Base-by-base conservation (phyloP, 371 early-diverging fungal genomes). In the Zychaea mexicana region DNA sequence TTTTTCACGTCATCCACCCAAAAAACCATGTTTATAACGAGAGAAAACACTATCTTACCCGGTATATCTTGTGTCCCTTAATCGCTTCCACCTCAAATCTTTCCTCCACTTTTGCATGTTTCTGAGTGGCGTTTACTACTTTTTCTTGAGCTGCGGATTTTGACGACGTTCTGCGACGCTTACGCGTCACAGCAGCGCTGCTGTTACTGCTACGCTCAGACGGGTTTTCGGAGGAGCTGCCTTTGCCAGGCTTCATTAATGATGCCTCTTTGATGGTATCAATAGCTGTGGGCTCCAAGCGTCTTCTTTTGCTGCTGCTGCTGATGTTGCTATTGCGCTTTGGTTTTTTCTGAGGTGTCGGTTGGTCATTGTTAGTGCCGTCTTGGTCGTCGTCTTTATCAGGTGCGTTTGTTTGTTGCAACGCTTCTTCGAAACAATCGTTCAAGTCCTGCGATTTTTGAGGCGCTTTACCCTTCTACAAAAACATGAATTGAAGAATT, bases 1-100 rank as follows among this genome's bases (percentile, higher is more conserved):
- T n/a, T n/a, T n/a, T n/a, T n/a, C n/a, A n/a, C n/a, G n/a, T n/a
- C n/a, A n/a, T n/a, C n/a, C n/a, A n/a, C n/a, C n/a, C n/a, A n/a
- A n/a, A n/a, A n/a, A n/a, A n/a, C n/a, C n/a, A n/a, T n/a, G n/a
- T n/a, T n/a, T n/a, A n/a, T n/a, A n/a, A n/a, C n/a, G n/a, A n/a
- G n/a, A n/a, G n/a, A n/a, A n/a, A n/a, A n/a, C n/a, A n/a, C n/a
- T n/a, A n/a, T 27, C 57, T 24, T 47, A 63, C 64, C 31, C 45
- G 26, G 8, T 46, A 42, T 30, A 57, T 17, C 15, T 42, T 63
- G 32, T 63, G 64, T 47, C 26, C 47, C 15, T 30, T 12, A 33
- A 63, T 63, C 12, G 42, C 57, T 26, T 63, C 64, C 3, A 63
- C 57, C 24, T 63, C 64, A 47, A 56, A 63, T 3, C 24, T 10